Percentiles rank a stretch among this genome's conserved stretches.
Conservation (phyloP, 75 land plant genomes). For the Selaginella tamariscina region DNA sequence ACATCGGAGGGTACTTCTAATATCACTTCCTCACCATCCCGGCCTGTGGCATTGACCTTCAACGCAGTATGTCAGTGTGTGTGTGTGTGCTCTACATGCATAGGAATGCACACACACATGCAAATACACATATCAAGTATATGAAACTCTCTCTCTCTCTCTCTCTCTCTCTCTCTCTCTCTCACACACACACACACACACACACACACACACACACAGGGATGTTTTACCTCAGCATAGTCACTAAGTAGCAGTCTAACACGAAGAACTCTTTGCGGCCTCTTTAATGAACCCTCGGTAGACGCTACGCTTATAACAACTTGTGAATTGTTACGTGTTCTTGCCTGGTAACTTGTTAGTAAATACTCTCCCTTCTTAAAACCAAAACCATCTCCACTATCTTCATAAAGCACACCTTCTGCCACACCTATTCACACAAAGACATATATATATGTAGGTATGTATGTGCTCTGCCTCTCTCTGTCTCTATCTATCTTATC, state of each 20-base stretch:
- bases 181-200: too few relatives aligned
- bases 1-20: slow-evolving; percentile 45
- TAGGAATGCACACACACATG: too few relatives aligned
- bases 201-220: too few relatives aligned
- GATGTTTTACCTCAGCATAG: slow-evolving; percentile 41
- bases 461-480: too few relatives aligned
- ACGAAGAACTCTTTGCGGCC: slow-evolving; percentile 61
- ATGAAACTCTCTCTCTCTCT: too few relatives aligned
- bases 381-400: slow-evolving; percentile 84
- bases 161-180: too few relatives aligned
- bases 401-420: slow-evolving; percentile 76
- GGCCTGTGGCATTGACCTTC: slow-evolving; percentile 57
- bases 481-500: too few relatives aligned
- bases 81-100: too few relatives aligned
- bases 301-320: slow-evolving; percentile 46
- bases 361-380: slow-evolving; percentile 48
- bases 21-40: slow-evolving; percentile 64
- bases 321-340: slow-evolving; percentile 17
- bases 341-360: slow-evolving; percentile 66
- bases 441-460: too few relatives aligned
- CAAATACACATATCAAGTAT: too few relatives aligned
- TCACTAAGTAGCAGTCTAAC: slow-evolving; percentile 60
- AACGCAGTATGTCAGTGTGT: neutral
- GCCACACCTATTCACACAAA: too few relatives aligned
- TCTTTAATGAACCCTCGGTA: slow-evolving; percentile 54